Evolutionary conservation across 805 yeast genomes (phyloP), one percentile per base, ranked within the genome.

Genomic region (Yarrowia sp.): DNA sequence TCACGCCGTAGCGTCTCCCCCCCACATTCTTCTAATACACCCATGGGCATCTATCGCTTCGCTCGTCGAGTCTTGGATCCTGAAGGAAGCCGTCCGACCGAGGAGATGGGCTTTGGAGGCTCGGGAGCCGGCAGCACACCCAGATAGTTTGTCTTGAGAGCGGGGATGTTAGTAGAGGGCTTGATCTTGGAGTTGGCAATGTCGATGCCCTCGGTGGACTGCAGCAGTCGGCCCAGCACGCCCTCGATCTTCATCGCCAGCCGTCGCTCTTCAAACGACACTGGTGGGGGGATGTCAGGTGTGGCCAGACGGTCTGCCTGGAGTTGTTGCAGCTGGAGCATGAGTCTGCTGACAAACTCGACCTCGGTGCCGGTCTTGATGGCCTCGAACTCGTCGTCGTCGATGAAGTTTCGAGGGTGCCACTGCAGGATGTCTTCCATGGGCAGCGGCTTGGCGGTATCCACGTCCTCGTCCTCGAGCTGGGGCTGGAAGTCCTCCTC

Each of bases 41-140:
- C 11, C 46, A 5, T 26, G 4, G 32, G 32, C 32, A 53, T 7
- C 19, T 42, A 59, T 9, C 65, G 35, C 52, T 59, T 59, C n/a
- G 41, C 41, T 35, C 65, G 38, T 59, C 65, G 36, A 43, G 50
- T 8, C 65, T 59, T 59, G 12, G 42, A 8, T 16, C 52, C 16
- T 2, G 52, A 43, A 59, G 52, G 52, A 9, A 59, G 52, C 32
- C 65, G 65, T 11, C 65, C 65, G 5, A 59, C 65, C 3, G 65
- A 53, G 2, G 66, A 22, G 8, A 70, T 41, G 26, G 71, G 72
- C 49, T 70, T 72, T 1, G 72, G 59, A 46, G 61, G 72, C 16
- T 76, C 77, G 1, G 77, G 74, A 2, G 74, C 75, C 15, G 97
- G 97, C 74, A 93, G 82, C 0, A 89, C 83, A 58, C 98, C 98